Conservation (phyloP, 805 yeast species). For the Metschnikowia noctiluminum region DNA sequence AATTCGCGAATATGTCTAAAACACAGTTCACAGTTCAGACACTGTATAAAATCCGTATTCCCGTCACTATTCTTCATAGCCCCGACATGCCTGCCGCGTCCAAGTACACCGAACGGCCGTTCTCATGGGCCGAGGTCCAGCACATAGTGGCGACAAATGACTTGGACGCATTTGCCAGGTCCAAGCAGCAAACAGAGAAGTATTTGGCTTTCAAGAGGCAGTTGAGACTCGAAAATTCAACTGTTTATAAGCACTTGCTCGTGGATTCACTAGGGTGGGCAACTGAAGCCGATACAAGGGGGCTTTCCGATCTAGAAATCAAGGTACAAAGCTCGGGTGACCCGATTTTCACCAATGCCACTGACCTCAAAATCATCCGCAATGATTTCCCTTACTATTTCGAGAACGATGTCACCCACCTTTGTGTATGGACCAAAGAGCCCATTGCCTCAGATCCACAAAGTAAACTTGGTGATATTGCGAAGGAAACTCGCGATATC, state of each 20-base stretch:
- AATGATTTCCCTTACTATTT: conserved; percentile 72
- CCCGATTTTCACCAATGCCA: conserved; percentile 38
- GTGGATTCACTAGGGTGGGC: conserved; percentile 51
- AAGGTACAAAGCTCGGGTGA: conserved; percentile 29
- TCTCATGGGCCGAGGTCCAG: conserved; percentile 45
- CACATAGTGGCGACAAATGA: conserved; percentile 38
- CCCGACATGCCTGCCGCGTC: conserved; percentile 39
- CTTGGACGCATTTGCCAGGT: conserved; percentile 49
- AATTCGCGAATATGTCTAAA: conserved; percentile 8
- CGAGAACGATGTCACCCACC: conserved; percentile 48
- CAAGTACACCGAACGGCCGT: conserved; percentile 35
- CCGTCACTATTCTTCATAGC: conserved; percentile 20
- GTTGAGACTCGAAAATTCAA: conserved; percentile 31
- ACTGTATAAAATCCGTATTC: conserved; percentile 3
- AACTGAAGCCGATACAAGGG: conserved; percentile 22
- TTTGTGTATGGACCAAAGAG: conserved; percentile 66
- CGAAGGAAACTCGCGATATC: conserved; percentile 34
- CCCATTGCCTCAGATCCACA: conserved; percentile 50
- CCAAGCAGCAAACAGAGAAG: conserved; percentile 36
- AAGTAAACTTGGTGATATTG: conserved; percentile 51
- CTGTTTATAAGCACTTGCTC: conserved; percentile 49
- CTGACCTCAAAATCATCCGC: conserved; percentile 44
- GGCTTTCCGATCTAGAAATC: conserved; percentile 16
- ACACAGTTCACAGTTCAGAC: conserved; percentile 7
- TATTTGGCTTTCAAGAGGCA: conserved; percentile 46